Evolutionary conservation across 2,329 filamentous ascomycete genomes (phyloP).

Genomic region (Aquanectria penicillioides): DNA sequence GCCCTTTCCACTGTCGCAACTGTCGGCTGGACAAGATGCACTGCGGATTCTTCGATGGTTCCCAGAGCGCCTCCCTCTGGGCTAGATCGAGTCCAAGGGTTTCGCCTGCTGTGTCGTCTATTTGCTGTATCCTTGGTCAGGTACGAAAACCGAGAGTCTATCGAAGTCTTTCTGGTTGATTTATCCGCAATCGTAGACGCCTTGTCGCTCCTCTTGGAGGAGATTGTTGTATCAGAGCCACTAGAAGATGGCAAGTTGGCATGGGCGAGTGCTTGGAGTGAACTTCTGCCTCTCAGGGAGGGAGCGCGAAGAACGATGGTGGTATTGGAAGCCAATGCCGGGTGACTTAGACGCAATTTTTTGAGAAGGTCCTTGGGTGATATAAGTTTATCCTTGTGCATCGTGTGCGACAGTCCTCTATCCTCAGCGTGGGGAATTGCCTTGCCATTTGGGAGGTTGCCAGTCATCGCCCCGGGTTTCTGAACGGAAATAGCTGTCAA

Average conservation of each 20-base stretch:
- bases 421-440: slow-evolving; percentile 23
- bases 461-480: too few relatives aligned
- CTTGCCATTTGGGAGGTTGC: too few relatives aligned
- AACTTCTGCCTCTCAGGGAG: slow-evolving; percentile 35
- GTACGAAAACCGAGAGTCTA: slow-evolving; percentile 44
- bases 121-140: slow-evolving; percentile 34
- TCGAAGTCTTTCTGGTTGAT: slow-evolving; percentile 47
- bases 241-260: slow-evolving; percentile 30
- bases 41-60: slow-evolving; percentile 48
- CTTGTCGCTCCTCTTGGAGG: slow-evolving; percentile 42
- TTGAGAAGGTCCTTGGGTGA: slow-evolving; percentile 39
- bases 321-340: slow-evolving; percentile 39
- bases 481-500: too few relatives aligned
- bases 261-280: slow-evolving; percentile 37
- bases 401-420: too few relatives aligned
- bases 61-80: slow-evolving; percentile 47
- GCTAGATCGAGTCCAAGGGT: slow-evolving; percentile 49
- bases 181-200: slow-evolving; percentile 36
- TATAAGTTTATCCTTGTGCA: slow-evolving; percentile 26
- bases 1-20: slow-evolving; percentile 77
- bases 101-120: slow-evolving; percentile 43
- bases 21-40: slow-evolving; percentile 44
- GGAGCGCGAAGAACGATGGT: slow-evolving; percentile 43
- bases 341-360: slow-evolving; percentile 39
- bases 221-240: slow-evolving; percentile 36